Percentiles rank a stretch among this genome's conserved stretches.
Conservation (phyloP, 2,329 filamentous ascomycete species). For the Pseudocercospora fuligena region DNA sequence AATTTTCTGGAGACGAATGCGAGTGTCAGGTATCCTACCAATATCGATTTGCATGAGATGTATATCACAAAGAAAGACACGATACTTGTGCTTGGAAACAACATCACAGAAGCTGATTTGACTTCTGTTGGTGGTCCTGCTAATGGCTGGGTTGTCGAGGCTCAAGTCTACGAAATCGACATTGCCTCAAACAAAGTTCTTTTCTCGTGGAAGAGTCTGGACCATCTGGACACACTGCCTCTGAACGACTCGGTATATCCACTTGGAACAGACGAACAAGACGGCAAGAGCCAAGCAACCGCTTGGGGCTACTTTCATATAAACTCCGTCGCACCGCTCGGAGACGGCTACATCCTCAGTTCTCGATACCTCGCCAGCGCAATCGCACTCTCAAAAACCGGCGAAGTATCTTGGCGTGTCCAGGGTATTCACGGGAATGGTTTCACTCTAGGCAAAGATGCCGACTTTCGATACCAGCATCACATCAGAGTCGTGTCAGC, state of each 20-base stretch:
- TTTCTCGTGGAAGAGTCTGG: constrained; percentile 45
- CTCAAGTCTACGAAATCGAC: constrained; percentile 39
- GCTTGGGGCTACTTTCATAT: constrained; percentile 35
- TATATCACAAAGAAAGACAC: constrained; percentile 40
- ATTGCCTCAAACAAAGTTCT: constrained; percentile 42
- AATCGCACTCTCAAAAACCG: constrained; percentile 23
- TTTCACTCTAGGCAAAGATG: constrained; percentile 21
- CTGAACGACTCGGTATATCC: constrained; percentile 41
- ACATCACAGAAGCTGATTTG: constrained; percentile 39
- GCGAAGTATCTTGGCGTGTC: constrained; percentile 28
- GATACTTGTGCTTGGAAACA: constrained; percentile 38
- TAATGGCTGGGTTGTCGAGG: constrained; percentile 41
- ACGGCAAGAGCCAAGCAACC: constrained; percentile 21
- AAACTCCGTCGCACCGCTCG: constrained; percentile 26
- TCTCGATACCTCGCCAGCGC: constrained; percentile 30
- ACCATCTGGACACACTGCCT: constrained; percentile 42
- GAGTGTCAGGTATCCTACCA: constrained; percentile 20
- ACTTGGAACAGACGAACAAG: constrained; percentile 27
- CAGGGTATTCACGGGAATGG: constrained; percentile 24
- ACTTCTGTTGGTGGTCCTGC: constrained; percentile 35
- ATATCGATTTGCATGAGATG: constrained; percentile 44
- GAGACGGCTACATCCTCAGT: constrained; percentile 29
- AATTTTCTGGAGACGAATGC: constrained; percentile 23
- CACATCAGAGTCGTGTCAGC: constrained; percentile 24
- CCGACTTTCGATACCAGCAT: constrained; percentile 31